A percentile compares a stretch with the other conserved stretches of the same genome.
These are phyloP conservation scores for Flueggea neowawraea DNA, from an alignment of 441 rosid genomes.

Conservation along the genomic window DNA sequence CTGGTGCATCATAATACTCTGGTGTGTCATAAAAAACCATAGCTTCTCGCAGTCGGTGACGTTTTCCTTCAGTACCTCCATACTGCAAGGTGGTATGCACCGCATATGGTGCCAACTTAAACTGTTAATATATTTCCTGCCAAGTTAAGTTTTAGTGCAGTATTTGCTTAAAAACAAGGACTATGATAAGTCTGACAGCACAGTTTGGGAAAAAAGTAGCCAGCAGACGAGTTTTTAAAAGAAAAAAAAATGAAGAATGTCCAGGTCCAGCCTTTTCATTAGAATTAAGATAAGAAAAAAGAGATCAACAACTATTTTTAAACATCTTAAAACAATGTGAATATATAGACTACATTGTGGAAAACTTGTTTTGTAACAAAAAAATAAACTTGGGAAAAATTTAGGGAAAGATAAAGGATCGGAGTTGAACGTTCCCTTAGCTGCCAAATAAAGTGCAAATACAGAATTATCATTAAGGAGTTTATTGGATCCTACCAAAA, in stretches of 20 bases:
- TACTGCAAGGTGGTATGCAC: conserved; percentile 99
- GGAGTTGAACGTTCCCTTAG: too few relatives aligned
- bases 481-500: too few relatives aligned
- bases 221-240: not conserved
- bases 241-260: not conserved
- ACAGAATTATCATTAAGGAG: too few relatives aligned
- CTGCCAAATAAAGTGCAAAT: too few relatives aligned
- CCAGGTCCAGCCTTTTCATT: too few relatives aligned
- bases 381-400: too few relatives aligned
- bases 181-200: not conserved
- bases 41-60: conserved; percentile 93
- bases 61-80: conserved; percentile 98
- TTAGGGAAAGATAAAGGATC: too few relatives aligned
- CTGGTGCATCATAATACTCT: conserved; percentile 82
- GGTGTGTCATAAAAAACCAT: conserved; percentile 93
- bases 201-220: not conserved
- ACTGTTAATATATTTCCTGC: conserved; percentile 91
- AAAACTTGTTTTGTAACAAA: too few relatives aligned
- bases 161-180: not conserved
- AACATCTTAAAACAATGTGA: too few relatives aligned
- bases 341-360: too few relatives aligned
- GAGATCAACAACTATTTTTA: too few relatives aligned
- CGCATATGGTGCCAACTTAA: conserved; percentile 91
- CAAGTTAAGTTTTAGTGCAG: conserved; percentile 1
- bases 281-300: too few relatives aligned